These are phyloP conservation scores for Melocanna baccifera DNA, from an alignment of 176 grass and related monocot genomes.

Conservation along the genomic window DNA sequence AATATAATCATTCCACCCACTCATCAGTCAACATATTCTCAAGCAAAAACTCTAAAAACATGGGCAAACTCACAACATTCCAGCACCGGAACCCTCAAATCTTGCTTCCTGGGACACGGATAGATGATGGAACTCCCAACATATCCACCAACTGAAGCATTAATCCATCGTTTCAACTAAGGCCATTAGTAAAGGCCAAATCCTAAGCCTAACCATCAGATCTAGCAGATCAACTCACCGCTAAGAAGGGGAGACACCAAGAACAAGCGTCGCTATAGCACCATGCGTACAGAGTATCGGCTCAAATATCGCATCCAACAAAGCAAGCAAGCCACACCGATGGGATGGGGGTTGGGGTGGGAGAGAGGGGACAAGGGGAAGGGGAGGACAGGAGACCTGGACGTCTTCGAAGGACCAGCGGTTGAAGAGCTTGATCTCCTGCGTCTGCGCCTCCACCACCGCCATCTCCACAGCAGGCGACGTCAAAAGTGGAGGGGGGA, in stretches of 20 bases:
- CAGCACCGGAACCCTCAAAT: neutral
- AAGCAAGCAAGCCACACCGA: neutral
- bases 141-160: neutral
- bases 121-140: neutral
- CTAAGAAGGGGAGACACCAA: neutral
- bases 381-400: neutral
- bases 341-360: neutral
- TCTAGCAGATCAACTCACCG: neutral
- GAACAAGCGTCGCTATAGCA: neutral
- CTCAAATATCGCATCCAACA: neutral
- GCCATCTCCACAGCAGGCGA: neutral
- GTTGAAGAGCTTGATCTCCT: slow-evolving; percentile 36
- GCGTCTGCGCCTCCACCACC: slow-evolving; percentile 7
- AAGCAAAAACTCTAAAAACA: neutral
- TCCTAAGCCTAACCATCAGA: neutral
- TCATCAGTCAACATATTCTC: neutral
- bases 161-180: neutral
- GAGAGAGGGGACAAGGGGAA: no score
- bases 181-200: neutral
- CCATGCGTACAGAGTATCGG: neutral
- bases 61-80: neutral
- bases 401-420: slow-evolving; percentile 32
- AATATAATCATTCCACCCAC: neutral
- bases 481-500: neutral
- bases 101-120: neutral